Base-by-base conservation (phyloP, 2,329 filamentous ascomycete species). In the Tetracladium maxilliforme region DNA sequence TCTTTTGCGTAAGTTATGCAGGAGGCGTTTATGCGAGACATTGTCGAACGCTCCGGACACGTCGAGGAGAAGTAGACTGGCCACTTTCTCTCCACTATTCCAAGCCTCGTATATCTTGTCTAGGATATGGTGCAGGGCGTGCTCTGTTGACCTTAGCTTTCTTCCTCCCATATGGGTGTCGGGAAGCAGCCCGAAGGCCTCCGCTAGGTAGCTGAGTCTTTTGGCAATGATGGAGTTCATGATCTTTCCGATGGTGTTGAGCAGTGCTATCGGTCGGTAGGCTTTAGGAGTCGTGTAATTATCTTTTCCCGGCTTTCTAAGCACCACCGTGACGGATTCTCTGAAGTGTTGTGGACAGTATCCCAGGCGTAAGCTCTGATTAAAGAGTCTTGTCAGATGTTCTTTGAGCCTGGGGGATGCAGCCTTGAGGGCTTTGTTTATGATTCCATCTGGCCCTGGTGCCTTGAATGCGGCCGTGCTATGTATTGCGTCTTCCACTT, bases 241-340 rank as follows among this genome's bases (percentile, higher is more conserved):
- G 5, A 34, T 29, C 22, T 48, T 47, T 12, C 43, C 36, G 6
- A 41, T 29, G 5, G 39, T 47, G 28, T 42, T 40, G 3, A 45
- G 28, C 4, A 48, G 25, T 6, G 44, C 38, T 12, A 46, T 43
- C 3, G 37, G 42, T 8, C 34, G 22, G 29, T 47, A 47, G 7
- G 34, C 17, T 23, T 43, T 48, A 0, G 35, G 31, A 21, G 28
- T 23, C 6, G 27, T 36, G 29, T 46, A 48, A 24, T 42, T 28
- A n/a, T 29, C 24, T 30, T 47, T 44, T 16, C 33, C 31, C 10
- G 29, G 37, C 25, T 46, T 45, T 11, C 35, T 33, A n/a, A 45
- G 30, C 4, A 38, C 38, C 5, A 36, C 33, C 7, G 38, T 48
- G 12, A 16, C n/a, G 17, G 16, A 26, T 10, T 11, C 17, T 14